A percentile compares a stretch with the other conserved stretches of the same genome.
Evolutionary conservation across 352 stramenopile species (phyloP).

Genomic region (Globisporangium splendens): DNA sequence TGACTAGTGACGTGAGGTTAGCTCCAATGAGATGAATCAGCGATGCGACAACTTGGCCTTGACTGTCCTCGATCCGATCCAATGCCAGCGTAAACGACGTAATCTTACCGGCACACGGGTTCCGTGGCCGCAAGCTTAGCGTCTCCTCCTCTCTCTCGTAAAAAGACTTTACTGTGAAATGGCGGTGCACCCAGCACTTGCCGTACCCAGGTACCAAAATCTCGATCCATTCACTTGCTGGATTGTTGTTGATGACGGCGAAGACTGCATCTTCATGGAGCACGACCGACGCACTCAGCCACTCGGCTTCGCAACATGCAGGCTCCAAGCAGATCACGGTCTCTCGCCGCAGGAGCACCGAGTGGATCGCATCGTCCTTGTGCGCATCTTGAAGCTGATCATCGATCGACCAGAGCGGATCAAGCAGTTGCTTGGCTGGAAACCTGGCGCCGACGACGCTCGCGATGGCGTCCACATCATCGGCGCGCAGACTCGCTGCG

Average conservation of each 20-base stretch:
- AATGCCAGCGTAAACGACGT: conserved; percentile 19
- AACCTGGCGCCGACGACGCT: conserved; percentile 17
- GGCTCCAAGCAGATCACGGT: conserved; percentile 29
- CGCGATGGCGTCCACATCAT: conserved; percentile 20
- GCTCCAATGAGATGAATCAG: conserved; percentile 23
- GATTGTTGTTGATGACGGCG: conserved; percentile 22
- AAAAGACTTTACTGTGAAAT: neutral
- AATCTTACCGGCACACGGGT: conserved; percentile 9
- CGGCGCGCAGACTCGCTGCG: neutral
- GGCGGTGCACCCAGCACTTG: conserved; percentile 34
- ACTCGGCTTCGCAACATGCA: conserved; percentile 28
- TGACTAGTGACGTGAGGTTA: conserved; percentile 18
- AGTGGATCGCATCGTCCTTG: conserved; percentile 5
- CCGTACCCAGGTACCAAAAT: conserved; percentile 36
- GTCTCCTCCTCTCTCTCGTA: too few relatives aligned
- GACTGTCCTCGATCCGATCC: conserved; percentile 18
- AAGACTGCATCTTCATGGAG: conserved; percentile 23
- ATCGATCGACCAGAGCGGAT: conserved; percentile 29
- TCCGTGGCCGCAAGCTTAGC: neutral
- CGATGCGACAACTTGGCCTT: conserved; percentile 20
- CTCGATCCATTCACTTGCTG: conserved; percentile 24
- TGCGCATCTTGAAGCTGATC: conserved; percentile 12
- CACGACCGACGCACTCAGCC: conserved; percentile 25
- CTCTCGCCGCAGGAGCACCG: conserved; percentile 5
- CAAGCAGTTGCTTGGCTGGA: conserved; percentile 23